Evolutionary conservation across 2,329 filamentous ascomycete genomes (phyloP), one percentile per base, ranked within the genome.

Genomic region (Stenocarpella maydis): DNA sequence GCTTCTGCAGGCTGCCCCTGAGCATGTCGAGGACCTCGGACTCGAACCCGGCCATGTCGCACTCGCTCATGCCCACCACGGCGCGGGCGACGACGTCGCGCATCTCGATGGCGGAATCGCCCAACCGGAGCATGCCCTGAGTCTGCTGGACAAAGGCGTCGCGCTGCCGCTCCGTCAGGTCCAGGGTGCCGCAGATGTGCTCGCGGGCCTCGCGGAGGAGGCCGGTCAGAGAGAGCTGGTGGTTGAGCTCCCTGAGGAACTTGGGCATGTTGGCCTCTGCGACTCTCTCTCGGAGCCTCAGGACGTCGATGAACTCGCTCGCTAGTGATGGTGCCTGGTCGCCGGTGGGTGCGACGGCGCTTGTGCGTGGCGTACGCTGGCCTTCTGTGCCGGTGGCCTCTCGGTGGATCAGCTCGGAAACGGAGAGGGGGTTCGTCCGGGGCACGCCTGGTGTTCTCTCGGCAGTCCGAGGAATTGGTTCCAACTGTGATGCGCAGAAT

Each of bases 181-280:
- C 43, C 5, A 49, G 31, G 19, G 43, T 63, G n/a, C 28, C 31
- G 58, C 43, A 63, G 58, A 63, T 49, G 19, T 24, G 7, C 43
- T 63, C 58, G 28, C 58, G 58, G 28, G 58, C 58, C 41, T 63
- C 58, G 58, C 43, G 43, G 28, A 63, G 43, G 24, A 49, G 58
- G 2, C 58, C 58, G 0, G 26, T 63, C 12, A 49, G n/a, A n/a
- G 58, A 49, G 14, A 63, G 43, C 58, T 63, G 58, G 26, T 63
- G 43, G n/a, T 63, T 49, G 2, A 63, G 28, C 43, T 47, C 41
- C 14, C 37, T 28, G 28, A 63, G 28, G 28, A 63, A 63, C 19
- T 15, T 49, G 12, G 43, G n/a, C 41, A 47, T 37, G 28, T 63
- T 19, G 41, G 5, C 28, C 2, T 63, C 58, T 37, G 58, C 21